Evolutionary conservation across 1,284 basidiomycete genomes (phyloP).

Genomic region (Irpex rosettiformis): DNA sequence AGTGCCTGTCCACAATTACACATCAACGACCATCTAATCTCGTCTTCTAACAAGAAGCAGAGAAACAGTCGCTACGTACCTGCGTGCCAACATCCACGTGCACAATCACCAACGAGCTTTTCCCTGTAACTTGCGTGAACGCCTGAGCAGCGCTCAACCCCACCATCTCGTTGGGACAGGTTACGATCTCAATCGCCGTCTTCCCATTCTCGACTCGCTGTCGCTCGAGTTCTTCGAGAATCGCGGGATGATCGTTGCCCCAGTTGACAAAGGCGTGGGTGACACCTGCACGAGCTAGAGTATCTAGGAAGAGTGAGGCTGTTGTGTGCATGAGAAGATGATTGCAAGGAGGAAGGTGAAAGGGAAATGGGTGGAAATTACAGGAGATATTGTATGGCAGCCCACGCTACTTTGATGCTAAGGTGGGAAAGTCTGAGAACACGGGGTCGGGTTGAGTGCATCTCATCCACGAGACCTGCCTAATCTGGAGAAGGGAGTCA

Average conservation of each 20-base stretch:
- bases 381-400: neutral
- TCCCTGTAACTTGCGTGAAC: conserved; percentile 61
- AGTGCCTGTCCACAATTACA: conserved; percentile 39
- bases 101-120: conserved; percentile 66
- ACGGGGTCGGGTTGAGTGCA: neutral
- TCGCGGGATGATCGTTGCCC: conserved; percentile 70
- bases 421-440: neutral
- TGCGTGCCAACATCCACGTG: conserved; percentile 75
- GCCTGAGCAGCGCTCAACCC: conserved; percentile 69
- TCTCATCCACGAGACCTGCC: neutral
- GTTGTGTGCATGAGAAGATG: conserved; percentile 43
- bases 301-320: conserved; percentile 55
- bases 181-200: conserved; percentile 49
- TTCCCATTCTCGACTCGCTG: conserved; percentile 41
- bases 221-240: conserved; percentile 63
- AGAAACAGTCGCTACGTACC: conserved; percentile 31
- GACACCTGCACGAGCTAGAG: conserved; percentile 56
- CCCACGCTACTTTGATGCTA: neutral
- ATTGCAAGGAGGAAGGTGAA: too few relatives aligned
- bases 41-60: neutral
- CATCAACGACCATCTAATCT: neutral
- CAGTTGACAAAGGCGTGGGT: conserved; percentile 74
- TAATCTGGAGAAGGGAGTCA: neutral
- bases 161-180: conserved; percentile 75
- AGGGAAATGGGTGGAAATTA: neutral